Percentiles rank a stretch among this genome's conserved stretches.
These are phyloP conservation scores for Rhodotorula sp. DNA, from an alignment of 1,284 basidiomycete genomes.

Conservation along the genomic window DNA sequence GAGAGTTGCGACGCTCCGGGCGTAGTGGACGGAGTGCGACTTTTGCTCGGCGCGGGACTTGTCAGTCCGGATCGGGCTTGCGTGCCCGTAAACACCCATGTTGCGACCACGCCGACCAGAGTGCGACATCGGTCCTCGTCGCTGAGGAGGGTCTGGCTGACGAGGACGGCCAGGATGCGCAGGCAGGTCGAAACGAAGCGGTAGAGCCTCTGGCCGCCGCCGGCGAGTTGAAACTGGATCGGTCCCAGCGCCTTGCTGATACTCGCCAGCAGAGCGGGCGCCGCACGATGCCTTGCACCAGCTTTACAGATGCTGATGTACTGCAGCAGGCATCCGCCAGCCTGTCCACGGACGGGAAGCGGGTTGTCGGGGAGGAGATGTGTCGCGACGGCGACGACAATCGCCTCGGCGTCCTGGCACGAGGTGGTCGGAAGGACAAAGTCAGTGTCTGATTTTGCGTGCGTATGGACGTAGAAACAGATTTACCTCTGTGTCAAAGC, in stretches of 20 bases:
- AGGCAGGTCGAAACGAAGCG: conserved; percentile 26
- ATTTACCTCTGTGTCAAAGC: no score
- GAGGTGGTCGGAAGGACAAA: no score
- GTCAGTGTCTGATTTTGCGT: no score
- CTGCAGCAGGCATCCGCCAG: conserved; percentile 16
- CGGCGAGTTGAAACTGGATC: conserved; percentile 3
- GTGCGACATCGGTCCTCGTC: neutral
- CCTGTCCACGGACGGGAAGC: conserved; percentile 9
- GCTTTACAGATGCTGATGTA: conserved; percentile 5
- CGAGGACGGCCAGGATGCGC: conserved; percentile 18
- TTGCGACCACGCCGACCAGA: neutral
- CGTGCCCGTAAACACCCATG: conserved; percentile 15
- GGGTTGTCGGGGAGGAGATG: conserved; percentile 13
- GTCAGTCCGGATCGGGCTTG: neutral
- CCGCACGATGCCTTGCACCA: accelerated
- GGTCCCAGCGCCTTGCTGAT: conserved; percentile 8
- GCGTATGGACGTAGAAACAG: no score
- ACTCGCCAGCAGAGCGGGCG: neutral
- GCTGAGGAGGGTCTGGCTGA: neutral
- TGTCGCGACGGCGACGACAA: neutral
- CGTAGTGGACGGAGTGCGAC: neutral
- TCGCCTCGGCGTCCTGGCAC: no score
- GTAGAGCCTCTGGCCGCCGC: conserved; percentile 4
- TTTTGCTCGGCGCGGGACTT: neutral
- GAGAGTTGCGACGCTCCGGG: neutral